Evolutionary conservation across 768 basidiomycete species (phyloP).

Genomic region (Megacollybia marginata): DNA sequence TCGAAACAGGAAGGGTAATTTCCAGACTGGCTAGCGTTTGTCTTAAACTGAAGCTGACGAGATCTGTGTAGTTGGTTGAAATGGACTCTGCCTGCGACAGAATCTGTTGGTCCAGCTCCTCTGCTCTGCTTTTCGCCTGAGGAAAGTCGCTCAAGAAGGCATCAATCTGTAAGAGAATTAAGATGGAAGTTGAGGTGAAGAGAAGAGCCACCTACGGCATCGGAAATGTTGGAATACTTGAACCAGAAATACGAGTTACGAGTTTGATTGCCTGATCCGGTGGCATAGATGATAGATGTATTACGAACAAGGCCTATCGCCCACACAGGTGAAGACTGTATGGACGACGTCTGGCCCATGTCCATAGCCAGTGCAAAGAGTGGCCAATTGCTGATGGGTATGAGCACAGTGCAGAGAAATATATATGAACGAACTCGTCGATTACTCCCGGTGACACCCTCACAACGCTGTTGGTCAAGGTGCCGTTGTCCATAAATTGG

Average conservation of each 20-base stretch:
- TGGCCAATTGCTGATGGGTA: not conserved
- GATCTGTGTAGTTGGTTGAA: slow-evolving; percentile 30
- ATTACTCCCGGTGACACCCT: not conserved
- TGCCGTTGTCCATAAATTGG: no score
- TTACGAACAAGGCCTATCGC: not conserved
- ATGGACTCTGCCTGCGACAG: slow-evolving; percentile 26
- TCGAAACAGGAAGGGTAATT: slow-evolving; percentile 22
- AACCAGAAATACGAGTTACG: not conserved
- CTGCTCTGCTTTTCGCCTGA: slow-evolving; percentile 26
- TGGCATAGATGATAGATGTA: not conserved
- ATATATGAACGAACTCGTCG: not conserved
- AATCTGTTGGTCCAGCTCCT: slow-evolving; percentile 31
- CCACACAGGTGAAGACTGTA: not conserved
- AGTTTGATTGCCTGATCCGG: not conserved
- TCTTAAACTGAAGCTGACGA: slow-evolving; percentile 35
- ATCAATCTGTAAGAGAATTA: not conserved
- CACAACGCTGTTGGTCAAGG: no score
- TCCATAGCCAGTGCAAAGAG: not conserved
- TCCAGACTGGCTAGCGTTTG: slow-evolving; percentile 41
- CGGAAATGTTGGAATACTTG: not conserved
- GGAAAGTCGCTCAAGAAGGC: slow-evolving; percentile 24
- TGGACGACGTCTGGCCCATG: not conserved
- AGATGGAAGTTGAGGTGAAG: not conserved
- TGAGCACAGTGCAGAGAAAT: not conserved
- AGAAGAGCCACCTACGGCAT: not conserved